phyloP scores from a whole-genome alignment of 2,329 filamentous ascomycete genomes.

The Nothophaeocryptopus gaeumannii region DNA sequence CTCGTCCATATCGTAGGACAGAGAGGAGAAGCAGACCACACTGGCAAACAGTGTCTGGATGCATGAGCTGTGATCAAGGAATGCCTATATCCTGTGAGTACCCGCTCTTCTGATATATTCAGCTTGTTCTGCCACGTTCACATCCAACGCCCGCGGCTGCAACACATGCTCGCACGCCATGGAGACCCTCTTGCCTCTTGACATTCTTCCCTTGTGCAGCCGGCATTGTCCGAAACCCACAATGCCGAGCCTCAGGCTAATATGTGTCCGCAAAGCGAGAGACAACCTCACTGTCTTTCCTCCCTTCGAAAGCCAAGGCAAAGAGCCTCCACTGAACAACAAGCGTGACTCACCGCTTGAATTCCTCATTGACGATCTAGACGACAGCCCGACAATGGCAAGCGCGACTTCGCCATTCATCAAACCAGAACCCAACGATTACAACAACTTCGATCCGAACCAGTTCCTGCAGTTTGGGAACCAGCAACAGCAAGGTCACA shows the following conservation, averaged over 20 bases:
- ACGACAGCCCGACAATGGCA: constrained; percentile 45
- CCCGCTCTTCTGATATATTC: constrained; percentile 26
- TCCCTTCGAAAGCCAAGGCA: constrained; percentile 32
- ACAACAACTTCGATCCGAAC: constrained; percentile 51
- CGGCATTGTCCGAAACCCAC: constrained; percentile 8
- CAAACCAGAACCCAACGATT: constrained; percentile 63
- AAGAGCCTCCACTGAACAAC: constrained; percentile 19
- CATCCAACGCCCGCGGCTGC: too few species aligned
- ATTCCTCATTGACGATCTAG: constrained; percentile 32
- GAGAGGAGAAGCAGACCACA: constrained; percentile 15
- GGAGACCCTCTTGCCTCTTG: constrained; percentile 1
- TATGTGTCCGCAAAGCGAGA: constrained; percentile 17
- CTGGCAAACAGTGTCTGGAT: constrained; percentile 20
- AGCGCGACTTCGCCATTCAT: constrained; percentile 61
- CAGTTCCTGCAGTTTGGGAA: constrained; percentile 33
- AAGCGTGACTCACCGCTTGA: constrained; percentile 38
- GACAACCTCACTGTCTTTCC: constrained; percentile 34
- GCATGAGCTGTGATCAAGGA: constrained; percentile 25
- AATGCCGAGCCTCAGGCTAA: constrained; percentile 14
- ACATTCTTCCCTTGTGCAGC: not conserved
- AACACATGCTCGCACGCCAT: not conserved
- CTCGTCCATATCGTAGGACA: constrained; percentile 13
- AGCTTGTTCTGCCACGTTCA: not conserved
- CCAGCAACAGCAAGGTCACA: constrained; percentile 24
- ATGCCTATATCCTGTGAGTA: constrained; percentile 32